Conservation (phyloP, 768 basidiomycete species). For the Hypholoma sublateritium region DNA sequence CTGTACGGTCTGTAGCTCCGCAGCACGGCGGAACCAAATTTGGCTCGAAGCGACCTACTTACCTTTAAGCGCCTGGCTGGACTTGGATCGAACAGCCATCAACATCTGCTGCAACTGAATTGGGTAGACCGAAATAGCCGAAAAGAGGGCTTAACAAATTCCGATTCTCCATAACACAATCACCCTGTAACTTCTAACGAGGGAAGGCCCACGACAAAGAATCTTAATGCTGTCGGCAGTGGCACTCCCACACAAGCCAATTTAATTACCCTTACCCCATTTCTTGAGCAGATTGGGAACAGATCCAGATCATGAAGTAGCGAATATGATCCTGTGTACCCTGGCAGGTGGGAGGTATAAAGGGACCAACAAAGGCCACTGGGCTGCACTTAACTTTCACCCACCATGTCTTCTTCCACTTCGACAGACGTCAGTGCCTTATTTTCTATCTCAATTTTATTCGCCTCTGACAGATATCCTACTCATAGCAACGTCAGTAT, state of each 20-base stretch:
- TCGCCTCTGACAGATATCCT: background rate
- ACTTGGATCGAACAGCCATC: too few species aligned
- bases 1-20: too few species aligned
- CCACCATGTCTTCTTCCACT: slow-evolving; percentile 10
- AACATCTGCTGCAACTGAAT: too few species aligned
- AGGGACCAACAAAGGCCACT: slow-evolving; percentile 1
- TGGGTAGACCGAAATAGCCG: background rate
- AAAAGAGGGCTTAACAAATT: background rate
- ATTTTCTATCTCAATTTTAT: background rate
- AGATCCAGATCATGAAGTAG: slow-evolving; percentile 1
- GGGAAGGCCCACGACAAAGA: background rate
- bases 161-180: slow-evolving; percentile 1
- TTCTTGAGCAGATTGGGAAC: background rate
- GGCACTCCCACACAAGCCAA: slow-evolving; percentile 8
- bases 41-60: too few species aligned
- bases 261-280: slow-evolving; percentile 7
- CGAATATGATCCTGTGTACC: slow-evolving; percentile 1
- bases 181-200: background rate
- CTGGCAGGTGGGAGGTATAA: slow-evolving; percentile 1
- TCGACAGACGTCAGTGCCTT: slow-evolving; percentile 10
- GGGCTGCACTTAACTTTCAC: background rate
- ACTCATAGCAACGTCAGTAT: slow-evolving; percentile 6
- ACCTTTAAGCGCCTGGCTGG: too few species aligned
- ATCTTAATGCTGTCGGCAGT: slow-evolving; percentile 5
- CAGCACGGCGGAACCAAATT: too few species aligned